Conservation (phyloP, 305 asterid species). For the Fraxinus greggii region DNA sequence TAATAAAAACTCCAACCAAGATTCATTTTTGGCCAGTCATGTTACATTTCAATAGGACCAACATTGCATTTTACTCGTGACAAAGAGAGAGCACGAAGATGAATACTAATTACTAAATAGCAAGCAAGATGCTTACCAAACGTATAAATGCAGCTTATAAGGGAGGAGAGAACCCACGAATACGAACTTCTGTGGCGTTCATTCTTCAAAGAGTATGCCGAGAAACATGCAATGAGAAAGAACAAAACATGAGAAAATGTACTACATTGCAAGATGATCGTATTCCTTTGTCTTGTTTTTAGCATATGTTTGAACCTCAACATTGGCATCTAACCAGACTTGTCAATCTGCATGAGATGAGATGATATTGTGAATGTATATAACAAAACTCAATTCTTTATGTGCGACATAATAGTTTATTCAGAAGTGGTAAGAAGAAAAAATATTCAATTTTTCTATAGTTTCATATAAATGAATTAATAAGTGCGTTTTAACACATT, state of each 20-base stretch:
- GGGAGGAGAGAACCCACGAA: constrained; percentile 92
- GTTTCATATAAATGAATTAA: background rate
- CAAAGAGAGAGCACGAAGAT: background rate
- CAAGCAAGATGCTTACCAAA: constrained; percentile 58
- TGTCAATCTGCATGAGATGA: constrained; percentile 58
- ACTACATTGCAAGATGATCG: constrained; percentile 93
- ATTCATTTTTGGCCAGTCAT: background rate
- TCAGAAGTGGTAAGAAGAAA: background rate
- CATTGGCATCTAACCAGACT: constrained; percentile 84
- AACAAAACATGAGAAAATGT: constrained; percentile 74
- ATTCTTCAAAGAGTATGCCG: constrained; percentile 77
- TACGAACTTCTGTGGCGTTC: constrained; percentile 97
- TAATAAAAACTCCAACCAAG: background rate
- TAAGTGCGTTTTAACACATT: too few relatives aligned
- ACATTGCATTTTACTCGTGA: background rate
- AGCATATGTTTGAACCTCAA: constrained; percentile 85
- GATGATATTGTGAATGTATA: background rate
- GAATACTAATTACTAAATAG: background rate
- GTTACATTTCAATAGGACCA: background rate
- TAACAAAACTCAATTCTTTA: background rate
- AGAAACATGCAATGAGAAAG: constrained; percentile 68
- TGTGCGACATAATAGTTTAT: background rate
- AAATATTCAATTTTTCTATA: background rate
- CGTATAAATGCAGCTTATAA: constrained; percentile 96
- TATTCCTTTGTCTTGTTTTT: constrained; percentile 92